Conservation (phyloP, 2,329 filamentous ascomycete genomes). For the Claviceps sorghi region DNA sequence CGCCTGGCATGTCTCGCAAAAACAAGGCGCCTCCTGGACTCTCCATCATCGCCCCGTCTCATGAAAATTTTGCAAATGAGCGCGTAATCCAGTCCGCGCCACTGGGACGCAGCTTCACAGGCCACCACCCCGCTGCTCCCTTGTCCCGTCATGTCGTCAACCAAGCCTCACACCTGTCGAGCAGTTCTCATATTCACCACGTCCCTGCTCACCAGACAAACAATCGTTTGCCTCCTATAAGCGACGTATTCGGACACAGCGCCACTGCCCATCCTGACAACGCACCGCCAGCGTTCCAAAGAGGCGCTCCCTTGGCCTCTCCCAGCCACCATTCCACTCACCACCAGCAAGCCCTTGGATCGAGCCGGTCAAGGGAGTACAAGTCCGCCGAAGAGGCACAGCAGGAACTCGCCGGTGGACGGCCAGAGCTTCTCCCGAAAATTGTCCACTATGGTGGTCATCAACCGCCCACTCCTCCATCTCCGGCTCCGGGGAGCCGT, state of each 20-base stretch:
- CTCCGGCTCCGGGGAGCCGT: conserved; percentile 45
- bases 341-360: conserved; percentile 34
- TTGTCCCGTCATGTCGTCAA: conserved; percentile 65
- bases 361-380: conserved; percentile 65
- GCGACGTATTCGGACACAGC: conserved; percentile 82
- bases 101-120: conserved; percentile 87
- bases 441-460: conserved; percentile 91
- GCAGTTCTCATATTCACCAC: conserved; percentile 82
- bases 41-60: conserved; percentile 87
- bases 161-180: conserved; percentile 68
- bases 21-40: conserved; percentile 77
- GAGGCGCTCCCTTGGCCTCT: conserved; percentile 59
- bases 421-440: conserved; percentile 81
- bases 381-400: conserved; percentile 93
- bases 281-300: conserved; percentile 33
- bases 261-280: conserved; percentile 49
- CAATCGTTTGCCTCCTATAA: conserved; percentile 85
- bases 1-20: conserved; percentile 56
- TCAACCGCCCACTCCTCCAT: conserved; percentile 84
- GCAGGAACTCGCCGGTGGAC: conserved; percentile 75
- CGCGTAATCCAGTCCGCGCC: conserved; percentile 94
- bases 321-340: conserved; percentile 52
- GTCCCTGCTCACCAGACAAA: conserved; percentile 75
- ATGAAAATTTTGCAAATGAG: conserved; percentile 84
- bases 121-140: conserved; percentile 65